Percentiles rank a stretch among this genome's conserved stretches.
Conservation (phyloP, 768 basidiomycete genomes). For the Ramaria rubella region DNA sequence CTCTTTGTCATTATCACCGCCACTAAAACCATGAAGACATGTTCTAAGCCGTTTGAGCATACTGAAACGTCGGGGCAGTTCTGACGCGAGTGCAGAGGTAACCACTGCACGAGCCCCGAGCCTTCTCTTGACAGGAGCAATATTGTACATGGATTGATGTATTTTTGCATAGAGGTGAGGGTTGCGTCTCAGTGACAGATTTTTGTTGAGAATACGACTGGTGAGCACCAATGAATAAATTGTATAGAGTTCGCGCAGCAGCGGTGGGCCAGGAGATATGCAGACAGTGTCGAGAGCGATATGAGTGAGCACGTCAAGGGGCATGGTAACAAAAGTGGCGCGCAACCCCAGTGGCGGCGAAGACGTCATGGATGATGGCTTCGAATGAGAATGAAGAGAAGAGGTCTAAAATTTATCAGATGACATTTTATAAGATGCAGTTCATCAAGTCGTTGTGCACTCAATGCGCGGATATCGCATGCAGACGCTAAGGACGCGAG, state of each 20-base stretch:
- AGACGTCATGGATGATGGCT: no score
- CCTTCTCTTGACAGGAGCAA: neutral
- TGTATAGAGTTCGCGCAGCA: neutral
- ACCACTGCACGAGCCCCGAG: neutral
- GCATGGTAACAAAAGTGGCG: neutral
- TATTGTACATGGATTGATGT: neutral
- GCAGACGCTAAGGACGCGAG: neutral
- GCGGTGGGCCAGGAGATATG: neutral
- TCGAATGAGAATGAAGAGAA: no score
- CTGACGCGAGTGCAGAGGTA: neutral
- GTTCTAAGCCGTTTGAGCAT: neutral
- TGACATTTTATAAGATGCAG: neutral
- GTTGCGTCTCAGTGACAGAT: slow-evolving; percentile 1
- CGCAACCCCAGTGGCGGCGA: neutral
- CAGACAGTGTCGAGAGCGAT: neutral
- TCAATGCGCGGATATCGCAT: neutral
- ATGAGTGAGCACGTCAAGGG: neutral
- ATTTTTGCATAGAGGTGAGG: slow-evolving; percentile 4
- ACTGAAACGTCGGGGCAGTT: neutral
- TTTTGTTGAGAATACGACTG: neutral
- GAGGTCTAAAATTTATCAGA: neutral
- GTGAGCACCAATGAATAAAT: slow-evolving; percentile 1
- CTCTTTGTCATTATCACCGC: neutral
- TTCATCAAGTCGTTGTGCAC: neutral
- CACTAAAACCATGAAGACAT: neutral